Evolutionary conservation across 2,329 filamentous ascomycete species (phyloP), one percentile per base, ranked within the genome.

Genomic region (Mycosphaerella sp.): DNA sequence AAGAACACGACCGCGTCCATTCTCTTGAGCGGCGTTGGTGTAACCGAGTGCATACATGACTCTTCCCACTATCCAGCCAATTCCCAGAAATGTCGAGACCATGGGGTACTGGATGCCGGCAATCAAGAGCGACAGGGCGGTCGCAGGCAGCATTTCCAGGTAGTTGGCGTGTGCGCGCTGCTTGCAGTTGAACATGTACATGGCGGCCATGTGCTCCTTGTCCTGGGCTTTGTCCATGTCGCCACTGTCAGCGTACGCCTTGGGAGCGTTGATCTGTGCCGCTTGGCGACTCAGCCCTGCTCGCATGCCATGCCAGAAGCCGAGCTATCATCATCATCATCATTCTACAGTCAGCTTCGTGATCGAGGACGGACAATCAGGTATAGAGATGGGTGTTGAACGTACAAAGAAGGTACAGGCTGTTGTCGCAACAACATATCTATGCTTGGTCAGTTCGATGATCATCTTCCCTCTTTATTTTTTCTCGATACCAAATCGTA

Each of bases 251-350:
- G 82, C 81, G 70, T 81, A 83, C 65, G 73, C 69, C 70, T 80
- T 78, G 11, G 82, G 82, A 67, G 83, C 83, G 12, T 73, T 72
- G 56, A 83, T 70, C 41, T 76, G 72, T 57, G 80, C 79, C 3
- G 68, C 62, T 60, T 76, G 77, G 69, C 82, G 79, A 67, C 74
- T 70, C 21, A 41, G 21, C 44, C 64, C 65, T 31, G 78, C 74
- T 64, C 78, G 71, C 12, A 23, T 51, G 59, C 76, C 77, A 64
- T 83, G 81, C 69, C 76, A 75, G 62, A 72, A 72, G 54, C 71
- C 69, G 41, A 84, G 71, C 66, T 68, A 38, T 17, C 14, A 17
- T 17, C 14, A 17, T 17, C 14, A 17, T 17, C 14, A 17, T 17
- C 14, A 17, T 44, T 36, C 14, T 31, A 10, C 17, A 43, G 10